These are phyloP conservation scores for Magnusiomyces paraingens DNA, from an alignment of 1,139 yeast genomes.

Conservation along the genomic window DNA sequence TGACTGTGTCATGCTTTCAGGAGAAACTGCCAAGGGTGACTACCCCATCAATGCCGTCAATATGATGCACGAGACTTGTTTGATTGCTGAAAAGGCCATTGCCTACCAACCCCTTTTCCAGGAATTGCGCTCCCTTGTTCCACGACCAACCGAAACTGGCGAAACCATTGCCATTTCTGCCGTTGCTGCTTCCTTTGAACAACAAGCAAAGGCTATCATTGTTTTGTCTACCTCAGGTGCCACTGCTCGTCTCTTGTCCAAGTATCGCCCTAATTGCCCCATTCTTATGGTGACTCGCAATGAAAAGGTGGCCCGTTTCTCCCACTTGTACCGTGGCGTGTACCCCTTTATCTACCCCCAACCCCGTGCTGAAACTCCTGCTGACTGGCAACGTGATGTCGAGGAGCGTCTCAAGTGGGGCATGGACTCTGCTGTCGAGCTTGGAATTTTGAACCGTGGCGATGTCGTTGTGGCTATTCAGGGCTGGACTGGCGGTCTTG, in stretches of 20 bases:
- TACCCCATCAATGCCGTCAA: constrained; percentile 96
- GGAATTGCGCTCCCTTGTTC: constrained; percentile 80
- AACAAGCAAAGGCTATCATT: constrained; percentile 92
- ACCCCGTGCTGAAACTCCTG: constrained; percentile 47
- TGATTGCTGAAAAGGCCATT: constrained; percentile 95
- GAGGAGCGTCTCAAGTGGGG: constrained; percentile 94
- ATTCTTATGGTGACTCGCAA: constrained; percentile 98
- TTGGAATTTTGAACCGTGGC: constrained; percentile 49
- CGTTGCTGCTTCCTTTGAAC: constrained; percentile 93
- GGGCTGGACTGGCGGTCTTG: constrained; percentile 99
- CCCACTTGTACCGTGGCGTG: constrained; percentile 97
- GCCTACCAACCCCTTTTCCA: constrained; percentile 83
- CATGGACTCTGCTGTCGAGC: constrained; percentile 78
- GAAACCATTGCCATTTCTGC: constrained; percentile 98
- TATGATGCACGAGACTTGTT: constrained; percentile 97
- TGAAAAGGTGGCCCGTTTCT: constrained; percentile 84
- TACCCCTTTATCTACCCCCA: constrained; percentile 85
- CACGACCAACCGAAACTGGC: constrained; percentile 85
- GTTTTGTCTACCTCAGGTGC: constrained; percentile 92
- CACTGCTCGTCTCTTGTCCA: constrained; percentile 92
- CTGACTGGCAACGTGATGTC: constrained; percentile 93
- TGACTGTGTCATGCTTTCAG: constrained; percentile 99
- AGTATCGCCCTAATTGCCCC: constrained; percentile 97
- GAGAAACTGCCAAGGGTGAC: constrained; percentile 99
- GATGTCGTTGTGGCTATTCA: constrained; percentile 91